phyloP scores from a whole-genome alignment of 768 basidiomycete genomes.

The Pleurotus djamor region DNA sequence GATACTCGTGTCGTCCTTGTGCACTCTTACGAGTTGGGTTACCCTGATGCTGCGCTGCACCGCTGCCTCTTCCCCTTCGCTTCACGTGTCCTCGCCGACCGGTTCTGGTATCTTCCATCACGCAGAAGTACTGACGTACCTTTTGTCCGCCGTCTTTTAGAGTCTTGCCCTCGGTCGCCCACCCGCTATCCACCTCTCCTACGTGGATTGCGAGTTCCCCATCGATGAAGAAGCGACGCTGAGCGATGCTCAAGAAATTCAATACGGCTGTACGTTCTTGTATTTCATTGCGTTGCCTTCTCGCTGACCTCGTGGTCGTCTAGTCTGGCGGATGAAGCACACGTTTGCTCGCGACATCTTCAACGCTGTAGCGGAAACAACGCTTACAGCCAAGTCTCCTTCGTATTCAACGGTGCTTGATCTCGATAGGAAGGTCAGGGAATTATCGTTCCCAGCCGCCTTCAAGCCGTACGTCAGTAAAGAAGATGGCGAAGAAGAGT shows the following conservation, averaged over 20 bases:
- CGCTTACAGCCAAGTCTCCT: constrained; percentile 44
- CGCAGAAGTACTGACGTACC: background rate
- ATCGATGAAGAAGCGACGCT: constrained; percentile 49
- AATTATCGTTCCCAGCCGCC: constrained; percentile 40
- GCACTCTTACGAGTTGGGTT: background rate
- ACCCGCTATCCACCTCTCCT: constrained; percentile 30
- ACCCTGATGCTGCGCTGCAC: background rate
- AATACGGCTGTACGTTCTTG: constrained; percentile 45
- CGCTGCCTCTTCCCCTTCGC: background rate
- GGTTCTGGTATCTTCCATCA: too few relatives aligned
- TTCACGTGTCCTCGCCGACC: too few relatives aligned
- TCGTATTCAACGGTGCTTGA: constrained; percentile 46
- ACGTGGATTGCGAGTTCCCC: constrained; percentile 47
- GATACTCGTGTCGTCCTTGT: too few relatives aligned
- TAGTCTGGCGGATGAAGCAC: constrained; percentile 61
- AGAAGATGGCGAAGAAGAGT: constrained; percentile 45
- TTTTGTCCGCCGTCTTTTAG: constrained; percentile 11
- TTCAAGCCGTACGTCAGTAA: constrained; percentile 43
- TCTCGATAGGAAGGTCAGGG: constrained; percentile 48
- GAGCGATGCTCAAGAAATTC: constrained; percentile 38
- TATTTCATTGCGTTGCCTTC: background rate
- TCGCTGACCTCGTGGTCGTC: too few relatives aligned
- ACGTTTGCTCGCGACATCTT: constrained; percentile 49
- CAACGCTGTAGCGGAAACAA: constrained; percentile 43
- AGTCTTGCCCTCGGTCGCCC: constrained; percentile 38